These are phyloP conservation scores for Solanum gracilifrons DNA, from an alignment of 257 asterid species.

Conservation along the genomic window DNA sequence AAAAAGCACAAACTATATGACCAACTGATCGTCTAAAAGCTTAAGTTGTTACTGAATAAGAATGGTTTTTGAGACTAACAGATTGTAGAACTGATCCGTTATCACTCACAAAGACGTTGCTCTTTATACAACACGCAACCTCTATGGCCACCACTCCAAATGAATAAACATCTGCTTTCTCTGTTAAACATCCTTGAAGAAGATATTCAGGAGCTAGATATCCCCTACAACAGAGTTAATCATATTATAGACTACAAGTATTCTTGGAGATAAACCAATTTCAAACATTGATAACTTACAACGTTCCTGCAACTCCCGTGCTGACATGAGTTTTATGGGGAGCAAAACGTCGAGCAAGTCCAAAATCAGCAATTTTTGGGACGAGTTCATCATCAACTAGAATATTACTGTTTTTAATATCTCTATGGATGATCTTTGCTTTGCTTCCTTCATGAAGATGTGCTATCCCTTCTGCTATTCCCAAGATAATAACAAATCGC, in stretches of 20 bases:
- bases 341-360: constrained; percentile 2
- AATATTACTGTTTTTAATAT: not conserved
- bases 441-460: constrained; percentile 3
- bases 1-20: not conserved
- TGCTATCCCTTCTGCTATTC: constrained; percentile 1
- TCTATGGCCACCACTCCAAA: not conserved
- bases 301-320: not conserved
- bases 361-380: not conserved
- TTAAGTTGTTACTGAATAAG: not conserved
- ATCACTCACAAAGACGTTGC: not conserved
- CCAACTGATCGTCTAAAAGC: not conserved
- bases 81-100: not conserved
- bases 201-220: constrained; percentile 2
- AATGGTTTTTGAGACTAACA: not conserved
- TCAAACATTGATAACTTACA: not conserved
- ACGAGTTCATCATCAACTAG: not conserved
- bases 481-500: not conserved
- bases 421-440: not conserved
- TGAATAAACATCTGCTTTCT: not conserved
- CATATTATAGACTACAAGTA: not conserved
- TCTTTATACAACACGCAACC: not conserved
- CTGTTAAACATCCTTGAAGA: constrained; percentile 4
- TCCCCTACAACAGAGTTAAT: not conserved
- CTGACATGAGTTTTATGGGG: not conserved
- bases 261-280: not conserved